These are phyloP conservation scores for Pseudocercospora cruenta DNA, from an alignment of 2,329 filamentous ascomycete genomes.

Conservation along the genomic window DNA sequence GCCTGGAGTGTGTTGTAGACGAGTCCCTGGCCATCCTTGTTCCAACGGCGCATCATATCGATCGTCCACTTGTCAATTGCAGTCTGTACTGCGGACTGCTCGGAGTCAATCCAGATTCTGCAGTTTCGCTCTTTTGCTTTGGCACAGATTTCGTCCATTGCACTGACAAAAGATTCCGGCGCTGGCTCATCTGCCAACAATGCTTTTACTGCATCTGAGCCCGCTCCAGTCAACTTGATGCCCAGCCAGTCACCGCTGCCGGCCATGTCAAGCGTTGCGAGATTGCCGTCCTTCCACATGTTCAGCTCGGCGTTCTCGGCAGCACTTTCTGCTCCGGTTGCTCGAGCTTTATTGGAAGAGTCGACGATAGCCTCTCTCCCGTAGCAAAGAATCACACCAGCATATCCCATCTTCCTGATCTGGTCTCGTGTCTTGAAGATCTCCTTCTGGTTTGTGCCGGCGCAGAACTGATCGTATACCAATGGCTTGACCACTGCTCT, in stretches of 20 bases:
- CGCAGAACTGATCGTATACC: slow-evolving; percentile 62
- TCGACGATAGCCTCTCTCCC: slow-evolving; percentile 51
- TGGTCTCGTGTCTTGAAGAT: slow-evolving; percentile 50
- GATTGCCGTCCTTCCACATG: slow-evolving; percentile 58
- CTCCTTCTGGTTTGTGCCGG: slow-evolving; percentile 54
- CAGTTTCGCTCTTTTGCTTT: slow-evolving; percentile 47
- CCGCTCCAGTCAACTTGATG: slow-evolving; percentile 59
- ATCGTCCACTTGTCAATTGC: slow-evolving; percentile 59
- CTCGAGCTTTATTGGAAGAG: background rate
- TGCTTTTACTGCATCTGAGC: slow-evolving; percentile 46
- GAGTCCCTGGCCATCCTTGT: slow-evolving; percentile 46
- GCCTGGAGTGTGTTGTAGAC: slow-evolving; percentile 59
- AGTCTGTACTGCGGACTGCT: slow-evolving; percentile 57
- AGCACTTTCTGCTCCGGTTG: slow-evolving; percentile 38
- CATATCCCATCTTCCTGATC: slow-evolving; percentile 55
- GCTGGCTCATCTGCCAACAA: slow-evolving; percentile 46
- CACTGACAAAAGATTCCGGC: slow-evolving; percentile 45
- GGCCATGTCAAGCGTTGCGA: slow-evolving; percentile 58
- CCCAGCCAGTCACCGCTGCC: slow-evolving; percentile 56
- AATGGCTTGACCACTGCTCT: slow-evolving; percentile 50
- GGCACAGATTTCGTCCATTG: slow-evolving; percentile 51
- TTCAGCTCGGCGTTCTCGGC: slow-evolving; percentile 52
- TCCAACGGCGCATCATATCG: slow-evolving; percentile 58
- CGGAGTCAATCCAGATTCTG: slow-evolving; percentile 57
- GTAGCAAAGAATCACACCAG: slow-evolving; percentile 59